These are phyloP conservation scores for Eruca vesicaria DNA, from an alignment of 441 rosid species.

Conservation along the genomic window DNA sequence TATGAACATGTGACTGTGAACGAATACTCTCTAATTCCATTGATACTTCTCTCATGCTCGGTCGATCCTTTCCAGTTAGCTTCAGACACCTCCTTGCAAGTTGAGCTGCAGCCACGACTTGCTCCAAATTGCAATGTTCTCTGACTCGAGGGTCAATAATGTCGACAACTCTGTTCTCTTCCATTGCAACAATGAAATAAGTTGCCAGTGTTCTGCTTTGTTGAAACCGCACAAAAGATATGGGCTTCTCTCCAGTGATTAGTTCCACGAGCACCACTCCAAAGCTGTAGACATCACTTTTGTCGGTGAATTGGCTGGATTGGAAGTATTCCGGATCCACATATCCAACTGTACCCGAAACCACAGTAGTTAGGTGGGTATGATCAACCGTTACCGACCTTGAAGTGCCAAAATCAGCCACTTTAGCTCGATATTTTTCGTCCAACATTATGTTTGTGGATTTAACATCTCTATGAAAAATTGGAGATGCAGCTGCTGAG, in stretches of 20 bases:
- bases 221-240: conserved; percentile 27
- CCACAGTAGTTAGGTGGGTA: conserved; percentile 35
- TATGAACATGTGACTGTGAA: neutral
- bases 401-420: conserved; percentile 53
- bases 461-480: neutral
- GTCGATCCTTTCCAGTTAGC: conserved; percentile 37
- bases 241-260: conserved; percentile 35
- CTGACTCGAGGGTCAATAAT: conserved; percentile 27
- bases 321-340: conserved; percentile 15
- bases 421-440: conserved; percentile 29
- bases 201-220: conserved; percentile 33
- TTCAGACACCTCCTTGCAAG: conserved; percentile 26
- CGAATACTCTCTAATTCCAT: conserved; percentile 34
- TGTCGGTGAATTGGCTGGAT: neutral
- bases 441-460: neutral
- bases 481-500: neutral
- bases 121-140: conserved; percentile 14
- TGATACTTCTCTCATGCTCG: conserved; percentile 40
- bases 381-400: conserved; percentile 41
- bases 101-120: conserved; percentile 32
- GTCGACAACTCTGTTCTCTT: conserved; percentile 24
- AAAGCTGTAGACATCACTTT: neutral
- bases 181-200: conserved; percentile 32
- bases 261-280: conserved; percentile 28
- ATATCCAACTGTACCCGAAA: conserved; percentile 33